Evolutionary conservation across 2,329 filamentous ascomycete genomes (phyloP), one percentile per base, ranked within the genome.

Genomic region (Leptographium procerum): DNA sequence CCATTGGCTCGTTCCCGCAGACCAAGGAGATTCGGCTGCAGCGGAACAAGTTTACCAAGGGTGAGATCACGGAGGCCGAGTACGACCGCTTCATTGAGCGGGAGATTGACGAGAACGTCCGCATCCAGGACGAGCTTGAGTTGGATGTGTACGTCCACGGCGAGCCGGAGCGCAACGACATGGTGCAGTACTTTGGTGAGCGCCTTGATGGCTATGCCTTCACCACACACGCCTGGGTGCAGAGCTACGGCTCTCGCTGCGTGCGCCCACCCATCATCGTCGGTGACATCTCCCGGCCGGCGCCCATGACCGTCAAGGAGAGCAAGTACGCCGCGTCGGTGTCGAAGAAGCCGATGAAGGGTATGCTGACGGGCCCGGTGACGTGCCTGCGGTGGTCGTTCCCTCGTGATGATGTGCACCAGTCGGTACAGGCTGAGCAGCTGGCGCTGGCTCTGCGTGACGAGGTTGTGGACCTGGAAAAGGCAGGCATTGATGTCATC

Each of bases 151-250:
- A 88, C 72, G 94, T 99, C 65, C 94, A 99, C 81, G 94, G 94
- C 73, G 94, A 99, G 84, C 94, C 94, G 61, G 94, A 99, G 85
- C 91, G 94, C 75, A 99, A 99, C 80, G 94, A 99, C 86, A 99
- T 99, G 94, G 94, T 99, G 57, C 94, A 99, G 79, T 99, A 96
- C 86, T 99, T 99, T 69, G 94, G 94, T 77, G 94, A 99, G 85
- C 88, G 90, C 70, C 83, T 99, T 64, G 85, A 95, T 69, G 94
- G 94, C 70, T 99, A 97, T 75, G 88, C 91, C 73, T 99, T 99
- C 85, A 99, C 94, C 73, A 97, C 92, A 74, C 89, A 96, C 79
- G 94, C 89, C 67, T 99, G 94, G 94, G 94, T 99, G 59, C 68
- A 99, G 84, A 90, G 85, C 69, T 99, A 99, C 77, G 94, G 94